These are phyloP conservation scores for Acmispon strigosus DNA, from an alignment of 306 rosid genomes.

Conservation along the genomic window DNA sequence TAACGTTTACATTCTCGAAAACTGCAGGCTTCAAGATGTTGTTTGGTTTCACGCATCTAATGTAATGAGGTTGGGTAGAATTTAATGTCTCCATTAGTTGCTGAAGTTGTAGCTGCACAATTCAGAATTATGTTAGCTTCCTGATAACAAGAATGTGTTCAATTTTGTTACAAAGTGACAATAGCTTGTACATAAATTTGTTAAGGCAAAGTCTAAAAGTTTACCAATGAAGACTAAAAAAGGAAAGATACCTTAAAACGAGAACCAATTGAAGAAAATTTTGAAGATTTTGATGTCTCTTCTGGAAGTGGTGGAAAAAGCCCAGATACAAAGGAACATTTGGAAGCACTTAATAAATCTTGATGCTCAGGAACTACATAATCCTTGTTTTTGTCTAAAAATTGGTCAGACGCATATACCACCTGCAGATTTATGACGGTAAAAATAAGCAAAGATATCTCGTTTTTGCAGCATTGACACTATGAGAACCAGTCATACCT, in stretches of 20 bases:
- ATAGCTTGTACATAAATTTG: slow-evolving; percentile 16
- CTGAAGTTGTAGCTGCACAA: slow-evolving; percentile 88
- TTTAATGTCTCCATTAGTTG: slow-evolving; percentile 80
- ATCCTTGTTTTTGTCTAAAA: slow-evolving; percentile 98
- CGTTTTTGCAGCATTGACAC: slow-evolving; percentile 12
- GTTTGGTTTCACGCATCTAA: slow-evolving; percentile 98
- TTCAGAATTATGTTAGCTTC: slow-evolving; percentile 40
- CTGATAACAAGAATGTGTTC: slow-evolving; percentile 19
- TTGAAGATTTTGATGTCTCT: slow-evolving; percentile 88
- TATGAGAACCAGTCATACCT: slow-evolving; percentile 50
- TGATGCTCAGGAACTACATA: slow-evolving; percentile 96
- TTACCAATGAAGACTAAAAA: neutral
- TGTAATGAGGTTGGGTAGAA: slow-evolving; percentile 95
- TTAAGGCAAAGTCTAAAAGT: slow-evolving; percentile 6
- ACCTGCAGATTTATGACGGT: slow-evolving; percentile 54
- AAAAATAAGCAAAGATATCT: slow-evolving; percentile 7
- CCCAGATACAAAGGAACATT: slow-evolving; percentile 90
- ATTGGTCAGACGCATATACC: slow-evolving; percentile 81
- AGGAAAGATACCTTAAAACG: slow-evolving; percentile 77
- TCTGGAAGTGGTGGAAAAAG: slow-evolving; percentile 96
- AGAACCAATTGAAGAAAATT: slow-evolving; percentile 94
- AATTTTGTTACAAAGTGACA: slow-evolving; percentile 13
- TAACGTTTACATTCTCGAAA: slow-evolving; percentile 84
- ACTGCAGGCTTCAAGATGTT: slow-evolving; percentile 92
- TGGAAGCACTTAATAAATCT: slow-evolving; percentile 82